phyloP scores from a whole-genome alignment of 148 eudicot species.

The Rhododendron molle region DNA sequence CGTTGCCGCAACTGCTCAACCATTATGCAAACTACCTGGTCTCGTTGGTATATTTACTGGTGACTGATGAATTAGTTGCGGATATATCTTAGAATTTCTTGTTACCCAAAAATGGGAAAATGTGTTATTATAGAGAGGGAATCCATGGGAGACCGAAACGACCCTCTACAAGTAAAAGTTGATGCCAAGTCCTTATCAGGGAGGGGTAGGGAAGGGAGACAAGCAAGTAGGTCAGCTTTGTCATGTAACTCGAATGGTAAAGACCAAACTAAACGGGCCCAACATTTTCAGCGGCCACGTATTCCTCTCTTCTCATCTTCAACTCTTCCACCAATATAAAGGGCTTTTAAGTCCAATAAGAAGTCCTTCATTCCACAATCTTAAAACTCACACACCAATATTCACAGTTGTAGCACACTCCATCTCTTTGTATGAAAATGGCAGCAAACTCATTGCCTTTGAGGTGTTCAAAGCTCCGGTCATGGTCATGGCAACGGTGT shows the following conservation, averaged over 20 bases:
- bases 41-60: neutral
- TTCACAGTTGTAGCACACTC: neutral
- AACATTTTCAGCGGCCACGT: constrained; percentile 10
- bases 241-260: neutral
- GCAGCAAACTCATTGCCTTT: constrained; percentile 23
- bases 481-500: constrained; percentile 29
- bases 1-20: too few relatives aligned
- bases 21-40: too few relatives aligned
- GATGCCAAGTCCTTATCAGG: neutral
- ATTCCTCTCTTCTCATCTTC: neutral
- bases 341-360: neutral
- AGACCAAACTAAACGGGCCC: constrained; percentile 1
- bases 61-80: neutral
- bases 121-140: neutral
- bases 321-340: neutral
- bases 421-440: constrained; percentile 6
- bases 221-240: neutral
- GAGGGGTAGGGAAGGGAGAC: neutral
- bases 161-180: neutral
- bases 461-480: constrained; percentile 34
- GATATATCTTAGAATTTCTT: neutral
- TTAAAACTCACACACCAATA: neutral
- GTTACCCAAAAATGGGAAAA: too few relatives aligned
- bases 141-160: neutral
- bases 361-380: neutral